phyloP scores from a whole-genome alignment of 2,329 filamentous ascomycete species.

The Fusarium acutatum region DNA sequence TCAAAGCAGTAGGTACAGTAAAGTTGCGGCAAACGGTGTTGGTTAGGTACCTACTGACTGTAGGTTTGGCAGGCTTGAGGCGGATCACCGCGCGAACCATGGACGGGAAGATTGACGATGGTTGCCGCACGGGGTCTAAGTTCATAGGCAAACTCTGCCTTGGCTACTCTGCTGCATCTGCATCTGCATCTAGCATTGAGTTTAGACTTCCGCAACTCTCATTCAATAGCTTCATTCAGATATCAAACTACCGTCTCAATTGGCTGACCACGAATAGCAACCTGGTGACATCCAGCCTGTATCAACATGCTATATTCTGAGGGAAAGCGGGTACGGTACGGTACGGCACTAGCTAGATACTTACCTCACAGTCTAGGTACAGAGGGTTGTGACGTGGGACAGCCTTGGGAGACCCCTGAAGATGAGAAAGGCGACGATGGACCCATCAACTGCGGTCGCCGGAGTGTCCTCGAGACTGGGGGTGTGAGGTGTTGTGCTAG shows the following conservation, averaged over 20 bases:
- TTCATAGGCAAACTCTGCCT: neutral
- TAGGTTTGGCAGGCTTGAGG: conserved; percentile 1
- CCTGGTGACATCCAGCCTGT: conserved; percentile 2
- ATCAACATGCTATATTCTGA: neutral
- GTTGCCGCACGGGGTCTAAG: conserved; percentile 4
- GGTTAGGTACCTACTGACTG: neutral
- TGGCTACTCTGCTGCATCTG: conserved; percentile 1
- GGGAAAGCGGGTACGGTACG: neutral
- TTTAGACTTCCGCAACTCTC: conserved; percentile 13
- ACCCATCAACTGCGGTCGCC: conserved; percentile 17
- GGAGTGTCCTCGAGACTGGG: conserved; percentile 3
- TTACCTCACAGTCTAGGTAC: neutral
- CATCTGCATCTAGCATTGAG: conserved; percentile 8
- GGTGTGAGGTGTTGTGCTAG: neutral
- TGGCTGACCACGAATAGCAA: conserved; percentile 6
- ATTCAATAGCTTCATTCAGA: conserved; percentile 3
- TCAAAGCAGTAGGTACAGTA: neutral
- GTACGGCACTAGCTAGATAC: conserved; percentile 4
- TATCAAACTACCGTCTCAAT: neutral
- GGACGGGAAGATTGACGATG: conserved; percentile 11
- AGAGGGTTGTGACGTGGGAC: conserved; percentile 22
- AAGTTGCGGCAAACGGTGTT: neutral
- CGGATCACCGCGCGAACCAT: conserved; percentile 10
- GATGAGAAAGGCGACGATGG: conserved; percentile 9
- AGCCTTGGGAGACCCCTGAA: conserved; percentile 29